Base-by-base conservation (phyloP, 208 protist species). In the Tritrichomonas musculus region DNA sequence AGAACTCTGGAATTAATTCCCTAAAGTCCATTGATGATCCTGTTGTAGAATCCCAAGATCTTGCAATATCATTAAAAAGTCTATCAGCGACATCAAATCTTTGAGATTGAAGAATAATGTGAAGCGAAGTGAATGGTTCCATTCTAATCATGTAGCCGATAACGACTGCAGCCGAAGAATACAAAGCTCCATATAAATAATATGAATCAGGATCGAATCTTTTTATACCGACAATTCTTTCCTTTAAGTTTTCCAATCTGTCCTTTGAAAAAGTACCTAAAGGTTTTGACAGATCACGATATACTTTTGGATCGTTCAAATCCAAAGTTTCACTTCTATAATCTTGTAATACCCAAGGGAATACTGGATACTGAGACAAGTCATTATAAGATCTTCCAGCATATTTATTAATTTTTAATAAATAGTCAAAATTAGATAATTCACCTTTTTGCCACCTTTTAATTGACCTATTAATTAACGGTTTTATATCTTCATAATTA, bases 1-100 rank as follows among this genome's bases (percentile, higher is more conserved):
- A 97, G 69, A 96, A 96, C 92, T 97, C 96, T 20, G 96, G 96
- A 22, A 95, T 95, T 8, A 97, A 93, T 57, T 95, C 95, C 30
- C 55, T 92, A 39, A 92, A 57, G 36, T 92, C 82, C 50, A 57
- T 47, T 30, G 82, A 30, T 1, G 25, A 20, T 13, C 13, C 22
- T n/a, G 55, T 69, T 5, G 36, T 30, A 36, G 27, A 44, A 4
- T 64, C 49, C 47, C 47, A 92, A 14, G 50, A 3, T 20, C 0
- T 1, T 30, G 50, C 8, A 64, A 92, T 39, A 47, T 25, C 25
- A 27, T 66, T 44, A 39, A 92, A 92, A 0, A 92, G 36, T 92
- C 82, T 57, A 36, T 92, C 49, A 17, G 82, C 39, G 30, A 47
- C 22, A 50, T 92, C 82, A 30, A 92, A 92, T 47, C 33, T 60